Evolutionary conservation across 768 basidiomycete species (phyloP), one percentile per base, ranked within the genome.

Genomic region (Pulveroboletus frians): DNA sequence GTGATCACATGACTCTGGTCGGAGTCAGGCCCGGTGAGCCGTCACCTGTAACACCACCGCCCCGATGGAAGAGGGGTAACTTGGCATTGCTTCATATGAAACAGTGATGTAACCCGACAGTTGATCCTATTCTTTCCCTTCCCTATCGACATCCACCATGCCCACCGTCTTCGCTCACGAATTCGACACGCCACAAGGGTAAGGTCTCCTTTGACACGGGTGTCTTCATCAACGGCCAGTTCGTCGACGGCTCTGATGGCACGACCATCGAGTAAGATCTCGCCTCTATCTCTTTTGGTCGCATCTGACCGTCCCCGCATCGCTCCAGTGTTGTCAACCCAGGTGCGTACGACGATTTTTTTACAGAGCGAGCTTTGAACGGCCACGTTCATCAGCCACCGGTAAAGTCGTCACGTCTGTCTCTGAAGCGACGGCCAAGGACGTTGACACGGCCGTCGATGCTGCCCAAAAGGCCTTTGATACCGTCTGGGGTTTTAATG

Each of bases 361-460:
- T 39, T 30, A 8, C 4, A 4, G 15, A 10, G 1, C 9, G 2
- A 15, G 7, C 14, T 23, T 11, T 60, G 20, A 54, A 5, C 23
- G 15, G 13, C 23, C 1, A 6, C n/a, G 5, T 29, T 29, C 8
- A 2, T 32, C 48, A 86, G 77, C 85, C 0, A 88, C 66, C 17
- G 90, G 87, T 37, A 76, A 86, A 60, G 54, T 78, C 42, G 74
- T 83, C 61, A 79, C 80, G 1, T 50, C 72, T 36, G 68, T 90
- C 51, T 50, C 61, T 8, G 80, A 78, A 61, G 90, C 76, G 26
- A 79, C 80, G 2, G 49, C 74, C 9, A 76, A 80, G 53, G 92
- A 94, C 61, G 80, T 95, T 53, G 86, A 94, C 64, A 58, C 65
- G 40, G 91, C 91, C 0, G 90, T 92, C 49, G 68, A 72, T 4